Evolutionary conservation across 805 yeast genomes (phyloP), one percentile per base, ranked within the genome.

Genomic region (Kregervanrija delftensis): DNA sequence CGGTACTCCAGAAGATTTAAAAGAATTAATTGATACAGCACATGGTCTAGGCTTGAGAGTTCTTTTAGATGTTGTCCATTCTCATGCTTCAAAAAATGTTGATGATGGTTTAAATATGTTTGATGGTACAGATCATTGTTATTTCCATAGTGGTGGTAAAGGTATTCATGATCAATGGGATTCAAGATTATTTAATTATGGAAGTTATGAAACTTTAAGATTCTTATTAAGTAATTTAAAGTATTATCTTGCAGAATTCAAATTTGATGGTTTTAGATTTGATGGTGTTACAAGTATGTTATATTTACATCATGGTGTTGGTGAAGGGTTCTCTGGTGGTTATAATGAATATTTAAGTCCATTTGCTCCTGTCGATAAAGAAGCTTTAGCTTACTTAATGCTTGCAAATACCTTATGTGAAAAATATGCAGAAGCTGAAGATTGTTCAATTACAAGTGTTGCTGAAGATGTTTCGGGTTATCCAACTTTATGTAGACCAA

Each of bases 401-500:
- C 65, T 93, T 49, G 97, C 96, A n/a, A 93, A 91, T 64, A 77
- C 79, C 53, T 65, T 91, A 54, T 77, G 91, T 51, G 69, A 67
- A 31, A 73, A 77, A 51, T 70, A 80, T 53, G 72, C 74, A 4
- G 53, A 63, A 33, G 35, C 49, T 8, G 48, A 58, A 5, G 40
- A 48, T 13, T 55, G 59, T 37, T 12, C 51, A 5, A 58, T 84
- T 52, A 75, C 85, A 9, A 78, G 96, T 1, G 84, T 91, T 52
- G 98, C 98, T 3, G 99, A 91, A 64, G 99, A 91, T 62, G 99
- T 91, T 39, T 83, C 93, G 41, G 99, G 99, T 10, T 91, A 91
- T 83, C 99, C 99, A 32, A 89, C 97, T 1, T 68, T 93, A 45
- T 91, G 98, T 64, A 64, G 86, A 45, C 81, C 93, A 5, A 73